phyloP scores from a whole-genome alignment of 805 yeast species.

The Teunomyces pallodes region DNA sequence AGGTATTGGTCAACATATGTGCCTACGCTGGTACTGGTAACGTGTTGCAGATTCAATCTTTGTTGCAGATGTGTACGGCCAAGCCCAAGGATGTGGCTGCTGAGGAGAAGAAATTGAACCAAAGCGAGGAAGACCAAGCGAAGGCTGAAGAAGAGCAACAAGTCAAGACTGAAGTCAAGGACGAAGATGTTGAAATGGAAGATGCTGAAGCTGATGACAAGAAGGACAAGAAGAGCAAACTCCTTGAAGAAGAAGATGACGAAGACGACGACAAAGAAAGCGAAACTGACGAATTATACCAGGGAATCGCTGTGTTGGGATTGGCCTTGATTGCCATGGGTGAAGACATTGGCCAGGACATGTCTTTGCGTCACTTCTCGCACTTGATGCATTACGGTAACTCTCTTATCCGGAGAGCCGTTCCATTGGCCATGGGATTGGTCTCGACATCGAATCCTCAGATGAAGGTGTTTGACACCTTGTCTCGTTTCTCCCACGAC shows the following conservation, averaged over 20 bases:
- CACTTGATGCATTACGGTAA: slow-evolving; percentile 98
- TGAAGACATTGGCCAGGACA: slow-evolving; percentile 95
- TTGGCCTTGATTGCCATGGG: slow-evolving; percentile 95
- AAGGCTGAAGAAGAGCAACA: slow-evolving; percentile 15
- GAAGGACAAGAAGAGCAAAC: slow-evolving; percentile 14
- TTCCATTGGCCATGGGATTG: slow-evolving; percentile 97
- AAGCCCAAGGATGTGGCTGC: slow-evolving; percentile 56
- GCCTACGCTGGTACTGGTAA: slow-evolving; percentile 98
- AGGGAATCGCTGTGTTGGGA: slow-evolving; percentile 91
- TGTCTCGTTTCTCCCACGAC: slow-evolving; percentile 95
- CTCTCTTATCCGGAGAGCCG: slow-evolving; percentile 84
- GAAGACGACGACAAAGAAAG: slow-evolving; percentile 28
- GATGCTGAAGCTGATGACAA: slow-evolving; percentile 22
- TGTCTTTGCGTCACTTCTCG: slow-evolving; percentile 95
- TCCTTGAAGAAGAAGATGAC: slow-evolving; percentile 20
- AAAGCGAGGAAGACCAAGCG: slow-evolving; percentile 37
- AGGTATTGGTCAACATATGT: slow-evolving; percentile 85
- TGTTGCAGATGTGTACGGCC: slow-evolving; percentile 85
- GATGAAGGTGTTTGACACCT: slow-evolving; percentile 94
- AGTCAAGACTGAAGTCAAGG: slow-evolving; percentile 7
- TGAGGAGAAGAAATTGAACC: slow-evolving; percentile 58
- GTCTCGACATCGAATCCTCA: slow-evolving; percentile 92
- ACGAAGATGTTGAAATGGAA: slow-evolving; percentile 32
- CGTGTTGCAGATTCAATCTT: slow-evolving; percentile 87
- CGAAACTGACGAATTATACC: slow-evolving; percentile 57